Evolutionary conservation across 2,329 filamentous ascomycete species (phyloP), one percentile per base, ranked within the genome.

Genomic region (Zarea fungicola): DNA sequence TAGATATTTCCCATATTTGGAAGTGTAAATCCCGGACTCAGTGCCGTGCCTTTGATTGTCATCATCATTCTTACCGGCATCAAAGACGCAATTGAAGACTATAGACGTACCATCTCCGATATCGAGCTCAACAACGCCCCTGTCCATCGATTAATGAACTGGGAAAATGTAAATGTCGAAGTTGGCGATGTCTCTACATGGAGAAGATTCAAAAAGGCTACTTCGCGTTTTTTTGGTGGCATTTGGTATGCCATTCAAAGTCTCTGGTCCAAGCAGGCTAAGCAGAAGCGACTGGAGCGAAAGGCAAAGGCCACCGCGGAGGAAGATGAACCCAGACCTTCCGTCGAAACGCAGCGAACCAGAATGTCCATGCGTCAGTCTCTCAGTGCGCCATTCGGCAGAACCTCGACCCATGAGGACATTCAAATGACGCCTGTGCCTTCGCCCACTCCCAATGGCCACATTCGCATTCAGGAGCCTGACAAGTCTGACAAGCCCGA

Each of bases 1-100:
- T 70, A 97, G 93, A 88, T 95, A 64, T 97, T 97, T 70, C 84
- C 89, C 54, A 96, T 99, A 56, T 99, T 99, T 64, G 93, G 93
- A 60, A 91, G 86, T 54, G 80, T 82, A 26, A 96, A 96, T 62
- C 92, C 93, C 16, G 93, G 87, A 34, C 75, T 99, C 35, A 92
- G 90, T 62, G 83, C 92, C 5, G 89, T 93, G 19, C 93, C 93
- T 46, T 74, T 99, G 55, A 96, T 99, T 57, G 85, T 96, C 61
- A 97, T 99, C 67, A 76, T 99, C 47, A 71, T 80, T 52, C 80
- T 96, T 47, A 99, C 93, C 2, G 84, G 89, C 23, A 80, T 96
- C 66, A 99, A 97, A 68, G 93, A 99, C 65, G 93, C 84, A 16
- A 85, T 97, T 55, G 93, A 99, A 69, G 93, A 99, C 70, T 97